Evolutionary conservation across 1,284 basidiomycete genomes (phyloP).

Genomic region (Moesziomyces parantarcticus): DNA sequence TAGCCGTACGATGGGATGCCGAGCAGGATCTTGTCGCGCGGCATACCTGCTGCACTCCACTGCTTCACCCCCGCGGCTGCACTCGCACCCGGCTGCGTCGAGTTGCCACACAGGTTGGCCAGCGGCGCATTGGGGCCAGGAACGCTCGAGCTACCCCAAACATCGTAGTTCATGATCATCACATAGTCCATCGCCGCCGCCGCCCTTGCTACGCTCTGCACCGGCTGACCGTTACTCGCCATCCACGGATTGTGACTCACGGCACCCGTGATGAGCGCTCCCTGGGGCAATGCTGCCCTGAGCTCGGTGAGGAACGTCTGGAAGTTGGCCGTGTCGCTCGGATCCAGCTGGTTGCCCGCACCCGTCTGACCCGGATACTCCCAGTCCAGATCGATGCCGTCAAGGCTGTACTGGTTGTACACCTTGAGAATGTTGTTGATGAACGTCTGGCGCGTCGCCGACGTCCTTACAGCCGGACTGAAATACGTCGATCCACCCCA

Average conservation of each 20-base stretch:
- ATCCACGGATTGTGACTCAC: constrained; percentile 47
- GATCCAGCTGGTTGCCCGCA: constrained; percentile 58
- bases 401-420: constrained; percentile 71
- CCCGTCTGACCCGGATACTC: constrained; percentile 67
- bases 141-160: constrained; percentile 46
- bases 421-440: constrained; percentile 63
- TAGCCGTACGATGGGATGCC: constrained; percentile 61
- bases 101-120: constrained; percentile 60
- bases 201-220: constrained; percentile 42
- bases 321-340: constrained; percentile 53
- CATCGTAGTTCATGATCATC: constrained; percentile 65
- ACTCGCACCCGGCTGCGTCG: constrained; percentile 51
- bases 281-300: constrained; percentile 70
- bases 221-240: constrained; percentile 42
- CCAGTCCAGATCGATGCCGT: constrained; percentile 75
- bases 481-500: constrained; percentile 57
- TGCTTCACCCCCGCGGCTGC: constrained; percentile 56
- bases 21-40: constrained; percentile 56
- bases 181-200: constrained; percentile 54
- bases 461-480: constrained; percentile 42
- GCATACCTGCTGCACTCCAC: constrained; percentile 61
- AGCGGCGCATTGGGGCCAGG: constrained; percentile 61
- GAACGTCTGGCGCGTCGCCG: constrained; percentile 32
- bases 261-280: constrained; percentile 53
- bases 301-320: constrained; percentile 61